These are phyloP conservation scores for Vicia sativa DNA, from an alignment of 306 rosid species.

Conservation along the genomic window DNA sequence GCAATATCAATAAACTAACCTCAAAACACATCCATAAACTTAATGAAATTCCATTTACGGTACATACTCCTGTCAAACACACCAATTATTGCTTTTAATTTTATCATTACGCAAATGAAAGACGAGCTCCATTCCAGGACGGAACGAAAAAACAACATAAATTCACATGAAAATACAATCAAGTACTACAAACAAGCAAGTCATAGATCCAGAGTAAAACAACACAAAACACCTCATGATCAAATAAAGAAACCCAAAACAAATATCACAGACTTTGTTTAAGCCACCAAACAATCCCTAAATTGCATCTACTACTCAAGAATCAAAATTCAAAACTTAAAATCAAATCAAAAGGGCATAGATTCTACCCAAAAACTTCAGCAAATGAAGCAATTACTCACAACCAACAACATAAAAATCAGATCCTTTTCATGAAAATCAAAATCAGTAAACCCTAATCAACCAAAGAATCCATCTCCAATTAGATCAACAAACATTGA, in stretches of 20 bases:
- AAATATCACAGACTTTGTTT: background rate
- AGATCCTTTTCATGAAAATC: constrained; percentile 4
- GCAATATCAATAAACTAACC: constrained; percentile 8
- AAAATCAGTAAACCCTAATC: constrained; percentile 13
- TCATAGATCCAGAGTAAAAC: background rate
- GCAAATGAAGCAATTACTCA: constrained; percentile 1
- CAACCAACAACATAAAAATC: background rate
- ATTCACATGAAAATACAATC: constrained; percentile 2
- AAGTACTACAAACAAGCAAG: background rate
- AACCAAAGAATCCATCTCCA: constrained; percentile 1
- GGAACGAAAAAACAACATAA: background rate
- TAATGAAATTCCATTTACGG: background rate
- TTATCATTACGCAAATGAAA: constrained; percentile 1
- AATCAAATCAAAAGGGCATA: background rate
- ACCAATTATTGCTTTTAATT: background rate
- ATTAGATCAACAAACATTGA: constrained; percentile 11
- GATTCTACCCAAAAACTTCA: background rate
- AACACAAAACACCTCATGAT: background rate
- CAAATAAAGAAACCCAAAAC: too few species aligned
- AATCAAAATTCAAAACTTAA: background rate
- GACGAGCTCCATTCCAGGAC: too few species aligned
- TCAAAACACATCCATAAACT: constrained; percentile 12
- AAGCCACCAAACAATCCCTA: background rate
- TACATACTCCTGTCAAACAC: constrained; percentile 18
- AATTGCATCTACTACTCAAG: background rate